phyloP scores from a whole-genome alignment of 2,329 filamentous ascomycete species.

The Graphiopsis chlorocephala region DNA sequence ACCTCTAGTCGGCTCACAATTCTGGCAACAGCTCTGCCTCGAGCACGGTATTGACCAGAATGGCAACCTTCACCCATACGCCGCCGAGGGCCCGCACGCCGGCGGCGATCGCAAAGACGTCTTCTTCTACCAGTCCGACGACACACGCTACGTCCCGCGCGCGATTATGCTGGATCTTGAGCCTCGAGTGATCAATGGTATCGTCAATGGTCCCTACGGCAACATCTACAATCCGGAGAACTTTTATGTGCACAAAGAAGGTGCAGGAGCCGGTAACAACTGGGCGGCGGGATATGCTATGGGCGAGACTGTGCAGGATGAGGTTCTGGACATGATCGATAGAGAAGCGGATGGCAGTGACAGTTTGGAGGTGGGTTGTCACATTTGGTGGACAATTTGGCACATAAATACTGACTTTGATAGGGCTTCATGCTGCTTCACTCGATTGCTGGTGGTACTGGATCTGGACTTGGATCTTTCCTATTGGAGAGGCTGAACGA shows the following conservation, averaged over 20 bases:
- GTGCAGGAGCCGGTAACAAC: slow-evolving; percentile 92
- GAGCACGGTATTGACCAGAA: slow-evolving; percentile 98
- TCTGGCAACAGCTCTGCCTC: slow-evolving; percentile 98
- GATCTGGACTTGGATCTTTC: slow-evolving; percentile 92
- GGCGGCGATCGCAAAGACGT: slow-evolving; percentile 98
- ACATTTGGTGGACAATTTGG: neutral
- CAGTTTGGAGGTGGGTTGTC: slow-evolving; percentile 69
- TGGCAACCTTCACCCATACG: slow-evolving; percentile 95
- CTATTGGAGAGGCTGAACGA: slow-evolving; percentile 94
- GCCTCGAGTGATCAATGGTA: slow-evolving; percentile 86
- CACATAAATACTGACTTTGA: neutral
- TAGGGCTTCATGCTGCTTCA: slow-evolving; percentile 95
- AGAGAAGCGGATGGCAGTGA: slow-evolving; percentile 97
- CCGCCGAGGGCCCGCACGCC: slow-evolving; percentile 61
- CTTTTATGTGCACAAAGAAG: slow-evolving; percentile 94
- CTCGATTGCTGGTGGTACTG: slow-evolving; percentile 95
- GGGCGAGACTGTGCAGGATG: slow-evolving; percentile 87
- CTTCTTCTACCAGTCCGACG: slow-evolving; percentile 98
- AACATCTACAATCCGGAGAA: slow-evolving; percentile 99
- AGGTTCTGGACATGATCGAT: slow-evolving; percentile 99
- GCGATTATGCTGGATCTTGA: slow-evolving; percentile 95
- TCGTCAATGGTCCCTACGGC: slow-evolving; percentile 89
- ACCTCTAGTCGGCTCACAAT: slow-evolving; percentile 81
- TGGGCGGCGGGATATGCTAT: slow-evolving; percentile 97
- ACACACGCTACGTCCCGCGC: slow-evolving; percentile 95